Evolutionary conservation across 2,329 filamentous ascomycete species (phyloP).

Genomic region (Aspergillus tanneri): DNA sequence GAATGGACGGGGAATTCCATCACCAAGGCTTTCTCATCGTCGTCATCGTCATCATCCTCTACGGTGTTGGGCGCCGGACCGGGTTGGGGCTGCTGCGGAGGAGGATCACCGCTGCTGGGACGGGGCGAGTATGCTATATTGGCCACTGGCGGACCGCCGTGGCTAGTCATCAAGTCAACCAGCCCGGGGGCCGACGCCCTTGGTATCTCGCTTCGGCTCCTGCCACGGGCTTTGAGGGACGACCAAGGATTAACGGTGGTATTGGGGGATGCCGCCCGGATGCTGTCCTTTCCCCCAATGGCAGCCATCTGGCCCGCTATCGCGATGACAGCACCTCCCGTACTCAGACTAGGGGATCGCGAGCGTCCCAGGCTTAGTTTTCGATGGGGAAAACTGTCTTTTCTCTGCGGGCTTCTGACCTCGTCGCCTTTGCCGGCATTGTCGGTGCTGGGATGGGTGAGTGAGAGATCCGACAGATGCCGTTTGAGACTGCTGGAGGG

Average conservation of each 20-base stretch:
- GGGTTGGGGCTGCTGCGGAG: constrained; percentile 12
- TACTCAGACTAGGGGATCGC: constrained; percentile 43
- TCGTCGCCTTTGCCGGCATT: constrained; percentile 20
- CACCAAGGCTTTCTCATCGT: constrained; percentile 63
- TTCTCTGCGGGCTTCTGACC: constrained; percentile 25
- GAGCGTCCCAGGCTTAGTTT: constrained; percentile 40
- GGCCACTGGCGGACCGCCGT: constrained; percentile 60
- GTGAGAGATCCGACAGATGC: constrained; percentile 34
- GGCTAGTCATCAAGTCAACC: constrained; percentile 54
- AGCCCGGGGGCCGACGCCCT: constrained; percentile 47
- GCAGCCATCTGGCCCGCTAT: constrained; percentile 49
- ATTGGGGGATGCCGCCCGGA: constrained; percentile 49
- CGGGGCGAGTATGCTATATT: constrained; percentile 50
- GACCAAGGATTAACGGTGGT: constrained; percentile 45
- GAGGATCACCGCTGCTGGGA: constrained; percentile 18
- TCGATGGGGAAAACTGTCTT: constrained; percentile 36
- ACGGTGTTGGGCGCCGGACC: constrained; percentile 23
- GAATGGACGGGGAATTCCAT: constrained; percentile 62
- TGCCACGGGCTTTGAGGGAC: constrained; percentile 48
- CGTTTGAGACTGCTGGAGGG: constrained; percentile 48
- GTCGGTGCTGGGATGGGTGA: constrained; percentile 30
- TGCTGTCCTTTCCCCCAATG: constrained; percentile 56
- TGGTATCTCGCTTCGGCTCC: constrained; percentile 59
- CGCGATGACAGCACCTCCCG: constrained; percentile 43
- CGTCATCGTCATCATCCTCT: constrained; percentile 55